Evolutionary conservation across 2,329 filamentous ascomycete species (phyloP).

Genomic region (Aaosphaeria pasadenensis): DNA sequence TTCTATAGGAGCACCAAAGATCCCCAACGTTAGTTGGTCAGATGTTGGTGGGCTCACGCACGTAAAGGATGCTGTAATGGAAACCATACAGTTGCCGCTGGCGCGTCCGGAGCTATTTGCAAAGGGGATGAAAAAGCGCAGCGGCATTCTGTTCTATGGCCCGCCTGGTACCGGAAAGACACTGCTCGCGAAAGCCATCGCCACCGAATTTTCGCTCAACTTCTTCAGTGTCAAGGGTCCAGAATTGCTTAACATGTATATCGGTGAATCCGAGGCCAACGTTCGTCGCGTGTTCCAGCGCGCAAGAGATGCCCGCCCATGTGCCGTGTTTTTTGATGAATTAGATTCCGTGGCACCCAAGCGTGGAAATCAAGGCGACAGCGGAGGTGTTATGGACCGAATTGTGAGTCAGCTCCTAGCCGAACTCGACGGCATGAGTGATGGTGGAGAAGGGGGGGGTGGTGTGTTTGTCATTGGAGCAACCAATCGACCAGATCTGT

Average conservation of each 20-base stretch:
- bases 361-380: slow-evolving; percentile 94
- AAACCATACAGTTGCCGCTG: slow-evolving; percentile 91
- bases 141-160: slow-evolving; percentile 87
- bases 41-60: slow-evolving; percentile 91
- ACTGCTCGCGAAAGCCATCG: slow-evolving; percentile 87
- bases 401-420: slow-evolving; percentile 94
- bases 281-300: slow-evolving; percentile 86
- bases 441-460: slow-evolving; percentile 72
- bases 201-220: slow-evolving; percentile 89
- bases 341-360: slow-evolving; percentile 93
- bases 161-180: slow-evolving; percentile 92
- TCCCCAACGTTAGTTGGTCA: slow-evolving; percentile 94
- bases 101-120: slow-evolving; percentile 91
- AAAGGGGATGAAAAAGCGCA: slow-evolving; percentile 97
- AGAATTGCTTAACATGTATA: slow-evolving; percentile 93
- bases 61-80: slow-evolving; percentile 94
- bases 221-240: slow-evolving; percentile 94
- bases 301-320: slow-evolving; percentile 79
- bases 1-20: slow-evolving; percentile 95
- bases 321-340: slow-evolving; percentile 92
- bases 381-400: slow-evolving; percentile 95
- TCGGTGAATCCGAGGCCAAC: slow-evolving; percentile 90
- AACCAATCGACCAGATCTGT: slow-evolving; percentile 88
- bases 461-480: slow-evolving; percentile 97
- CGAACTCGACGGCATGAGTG: slow-evolving; percentile 96